Evolutionary conservation across 345 rosid genomes (phyloP).

Genomic region (Populus ilicifolia): DNA sequence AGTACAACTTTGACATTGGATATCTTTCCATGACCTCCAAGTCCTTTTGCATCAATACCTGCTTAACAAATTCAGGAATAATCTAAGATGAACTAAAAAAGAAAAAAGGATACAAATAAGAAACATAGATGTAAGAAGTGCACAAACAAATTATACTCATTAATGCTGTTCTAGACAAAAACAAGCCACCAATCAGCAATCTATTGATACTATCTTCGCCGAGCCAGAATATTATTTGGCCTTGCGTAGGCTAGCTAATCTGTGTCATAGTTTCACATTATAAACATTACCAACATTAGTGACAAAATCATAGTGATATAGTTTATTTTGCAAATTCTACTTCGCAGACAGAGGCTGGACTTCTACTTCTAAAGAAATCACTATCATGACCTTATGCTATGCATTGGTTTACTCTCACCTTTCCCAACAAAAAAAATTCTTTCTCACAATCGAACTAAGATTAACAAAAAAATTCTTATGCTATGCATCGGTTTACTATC

Average conservation of each 20-base stretch:
- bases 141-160: neutral
- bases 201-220: neutral
- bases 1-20: conserved; percentile 76
- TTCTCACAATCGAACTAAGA: neutral
- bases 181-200: neutral
- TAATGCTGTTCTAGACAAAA: neutral
- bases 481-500: neutral
- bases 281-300: neutral
- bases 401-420: neutral
- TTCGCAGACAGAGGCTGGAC: neutral
- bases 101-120: neutral
- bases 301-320: neutral
- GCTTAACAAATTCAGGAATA: conserved; percentile 14
- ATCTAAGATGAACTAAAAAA: neutral
- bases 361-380: neutral
- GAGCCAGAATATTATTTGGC: neutral
- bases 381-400: neutral
- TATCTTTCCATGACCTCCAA: conserved; percentile 58
- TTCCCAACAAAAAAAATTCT: neutral
- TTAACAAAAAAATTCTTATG: neutral
- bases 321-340: neutral
- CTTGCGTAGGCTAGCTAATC: neutral
- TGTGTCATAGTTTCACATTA: neutral
- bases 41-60: conserved; percentile 40
- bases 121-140: neutral